Conservation (phyloP, 192 early-diverging fungal genomes). For the Entomortierella lignicola region DNA sequence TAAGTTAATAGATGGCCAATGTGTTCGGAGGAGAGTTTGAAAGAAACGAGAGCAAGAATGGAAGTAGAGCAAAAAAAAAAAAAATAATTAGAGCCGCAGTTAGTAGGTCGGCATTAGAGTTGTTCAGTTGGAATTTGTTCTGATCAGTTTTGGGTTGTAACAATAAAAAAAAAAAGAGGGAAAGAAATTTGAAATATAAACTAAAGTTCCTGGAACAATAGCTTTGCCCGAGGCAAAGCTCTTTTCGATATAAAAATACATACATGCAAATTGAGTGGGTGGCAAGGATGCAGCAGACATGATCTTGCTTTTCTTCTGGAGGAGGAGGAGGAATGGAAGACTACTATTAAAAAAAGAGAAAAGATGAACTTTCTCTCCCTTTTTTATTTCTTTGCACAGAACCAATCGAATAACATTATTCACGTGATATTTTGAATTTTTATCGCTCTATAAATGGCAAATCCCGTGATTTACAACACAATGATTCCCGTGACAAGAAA, state of each 20-base stretch:
- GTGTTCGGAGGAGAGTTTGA: not conserved
- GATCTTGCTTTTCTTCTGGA: conserved; percentile 24
- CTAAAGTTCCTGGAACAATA: too few relatives aligned
- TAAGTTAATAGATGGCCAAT: not conserved
- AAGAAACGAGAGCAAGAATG: not conserved
- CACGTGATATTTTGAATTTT: too few relatives aligned
- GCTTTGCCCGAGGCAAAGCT: not conserved
- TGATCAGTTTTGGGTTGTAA: conserved; percentile 12
- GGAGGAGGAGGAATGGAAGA: conserved; percentile 16
- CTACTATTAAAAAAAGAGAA: conserved; percentile 19
- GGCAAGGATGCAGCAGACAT: conserved; percentile 57
- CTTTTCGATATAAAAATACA: conserved; percentile 17
- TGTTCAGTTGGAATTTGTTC: too few relatives aligned
- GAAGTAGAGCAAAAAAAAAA: not conserved
- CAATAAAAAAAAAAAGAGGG: too few relatives aligned
- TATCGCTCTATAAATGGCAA: too few relatives aligned
- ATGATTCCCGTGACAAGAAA: too few relatives aligned
- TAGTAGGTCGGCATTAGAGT: conserved; percentile 1
- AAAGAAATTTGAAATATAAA: too few relatives aligned
- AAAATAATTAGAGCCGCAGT: conserved; percentile 1
- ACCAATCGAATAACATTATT: conserved; percentile 10
- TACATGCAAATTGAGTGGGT: conserved; percentile 69
- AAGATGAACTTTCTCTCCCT: not conserved
- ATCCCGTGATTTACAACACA: too few relatives aligned
- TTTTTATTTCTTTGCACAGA: not conserved